These are phyloP conservation scores for Lasiodiplodia gonubiensis DNA, from an alignment of 2,329 filamentous ascomycete species.

Conservation along the genomic window DNA sequence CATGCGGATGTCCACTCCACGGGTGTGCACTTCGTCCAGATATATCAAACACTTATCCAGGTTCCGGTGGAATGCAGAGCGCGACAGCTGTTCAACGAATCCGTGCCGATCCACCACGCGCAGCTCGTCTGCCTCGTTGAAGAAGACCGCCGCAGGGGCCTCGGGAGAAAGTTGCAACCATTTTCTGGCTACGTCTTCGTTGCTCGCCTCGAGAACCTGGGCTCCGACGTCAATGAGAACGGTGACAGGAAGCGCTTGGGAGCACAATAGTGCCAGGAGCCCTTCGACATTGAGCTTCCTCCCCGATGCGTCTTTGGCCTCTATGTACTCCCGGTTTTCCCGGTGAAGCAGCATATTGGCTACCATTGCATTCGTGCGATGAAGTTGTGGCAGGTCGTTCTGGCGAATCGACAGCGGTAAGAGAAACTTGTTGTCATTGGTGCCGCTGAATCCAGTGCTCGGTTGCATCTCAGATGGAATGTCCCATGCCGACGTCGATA, in stretches of 20 bases:
- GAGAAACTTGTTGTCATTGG: conserved; percentile 65
- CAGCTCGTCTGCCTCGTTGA: conserved; percentile 62
- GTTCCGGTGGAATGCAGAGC: conserved; percentile 63
- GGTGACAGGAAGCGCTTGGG: background rate
- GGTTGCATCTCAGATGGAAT: conserved; percentile 45
- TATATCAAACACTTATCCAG: conserved; percentile 68
- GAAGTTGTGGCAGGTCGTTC: conserved; percentile 59
- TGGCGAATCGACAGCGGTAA: conserved; percentile 64
- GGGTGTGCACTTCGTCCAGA: conserved; percentile 72
- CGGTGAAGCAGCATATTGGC: conserved; percentile 62
- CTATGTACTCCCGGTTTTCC: conserved; percentile 55
- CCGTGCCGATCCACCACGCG: conserved; percentile 59
- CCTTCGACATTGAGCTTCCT: background rate
- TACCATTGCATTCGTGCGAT: conserved; percentile 72
- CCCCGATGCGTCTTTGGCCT: conserved; percentile 43
- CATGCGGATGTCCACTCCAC: conserved; percentile 71
- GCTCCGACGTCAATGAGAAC: conserved; percentile 76
- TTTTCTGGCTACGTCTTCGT: conserved; percentile 50
- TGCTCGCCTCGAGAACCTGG: conserved; percentile 66
- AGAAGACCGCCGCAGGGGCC: conserved; percentile 56
- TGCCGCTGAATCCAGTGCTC: conserved; percentile 73
- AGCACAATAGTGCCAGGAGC: conserved; percentile 55
- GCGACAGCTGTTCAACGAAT: conserved; percentile 56
- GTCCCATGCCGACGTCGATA: conserved; percentile 73
- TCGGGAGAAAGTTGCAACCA: conserved; percentile 56